Percentiles rank a stretch among this genome's conserved stretches.
Conservation (phyloP, 768 basidiomycete species). For the Rhizopogon sp. region DNA sequence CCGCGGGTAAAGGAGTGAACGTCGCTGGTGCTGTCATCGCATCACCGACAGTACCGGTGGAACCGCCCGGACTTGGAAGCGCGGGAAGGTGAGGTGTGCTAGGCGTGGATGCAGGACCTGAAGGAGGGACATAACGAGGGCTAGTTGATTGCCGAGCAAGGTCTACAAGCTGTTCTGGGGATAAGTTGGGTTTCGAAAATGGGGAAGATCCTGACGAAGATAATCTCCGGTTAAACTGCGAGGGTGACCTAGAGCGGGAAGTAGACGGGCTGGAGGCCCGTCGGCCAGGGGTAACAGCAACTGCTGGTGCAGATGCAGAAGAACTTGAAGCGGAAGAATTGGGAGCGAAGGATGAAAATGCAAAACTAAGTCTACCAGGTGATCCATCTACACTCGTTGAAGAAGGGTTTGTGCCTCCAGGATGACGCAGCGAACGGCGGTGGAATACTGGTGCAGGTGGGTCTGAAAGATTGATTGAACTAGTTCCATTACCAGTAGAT, state of each 20-base stretch:
- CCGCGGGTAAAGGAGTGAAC: slow-evolving; percentile 71
- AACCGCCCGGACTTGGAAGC: slow-evolving; percentile 5
- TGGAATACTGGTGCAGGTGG: slow-evolving; percentile 18
- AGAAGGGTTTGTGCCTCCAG: slow-evolving; percentile 25
- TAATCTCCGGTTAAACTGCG: slow-evolving; percentile 20
- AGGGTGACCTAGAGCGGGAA: slow-evolving; percentile 47
- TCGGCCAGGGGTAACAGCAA: slow-evolving; percentile 27
- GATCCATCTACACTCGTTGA: slow-evolving; percentile 18
- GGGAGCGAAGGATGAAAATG: slow-evolving; percentile 57
- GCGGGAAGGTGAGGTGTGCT: slow-evolving; percentile 10
- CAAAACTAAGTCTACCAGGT: slow-evolving; percentile 48
- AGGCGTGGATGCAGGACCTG: slow-evolving; percentile 13
- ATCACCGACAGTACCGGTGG: background rate
- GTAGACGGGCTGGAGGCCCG: slow-evolving; percentile 28
- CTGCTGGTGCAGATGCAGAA: slow-evolving; percentile 17
- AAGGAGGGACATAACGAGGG: slow-evolving; percentile 26
- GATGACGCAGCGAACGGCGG: slow-evolving; percentile 28
- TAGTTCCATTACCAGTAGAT: background rate
- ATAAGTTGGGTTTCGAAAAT: slow-evolving; percentile 44
- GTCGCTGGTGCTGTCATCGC: slow-evolving; percentile 40
- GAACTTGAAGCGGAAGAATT: slow-evolving; percentile 14
- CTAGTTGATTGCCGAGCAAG: slow-evolving; percentile 60
- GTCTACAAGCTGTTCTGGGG: slow-evolving; percentile 72
- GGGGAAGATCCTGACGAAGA: slow-evolving; percentile 30
- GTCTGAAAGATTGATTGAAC: slow-evolving; percentile 17